A percentile compares a stretch with the other conserved stretches of the same genome.
Evolutionary conservation across 2,329 filamentous ascomycete species (phyloP).

Genomic region (Colletotrichum tropicicola): DNA sequence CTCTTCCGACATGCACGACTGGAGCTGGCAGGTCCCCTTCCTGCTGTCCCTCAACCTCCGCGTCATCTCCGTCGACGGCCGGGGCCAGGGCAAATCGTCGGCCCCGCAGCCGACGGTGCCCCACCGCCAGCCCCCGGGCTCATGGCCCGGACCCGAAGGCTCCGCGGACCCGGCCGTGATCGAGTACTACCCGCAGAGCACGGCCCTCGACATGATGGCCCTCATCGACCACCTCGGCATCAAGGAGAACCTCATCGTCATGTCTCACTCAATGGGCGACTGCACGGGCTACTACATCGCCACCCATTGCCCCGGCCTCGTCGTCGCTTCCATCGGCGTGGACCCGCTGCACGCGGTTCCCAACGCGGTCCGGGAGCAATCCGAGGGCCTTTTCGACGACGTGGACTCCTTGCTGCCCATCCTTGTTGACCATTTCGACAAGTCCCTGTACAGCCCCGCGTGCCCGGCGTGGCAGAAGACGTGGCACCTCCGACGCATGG

Average conservation of each 20-base stretch:
- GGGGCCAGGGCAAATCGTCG: conserved; percentile 15
- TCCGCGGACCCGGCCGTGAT: conserved; percentile 12
- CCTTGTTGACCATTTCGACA: neutral
- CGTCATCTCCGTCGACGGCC: conserved; percentile 15
- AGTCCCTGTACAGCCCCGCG: neutral
- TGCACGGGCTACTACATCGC: conserved; percentile 5
- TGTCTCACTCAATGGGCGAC: conserved; percentile 16
- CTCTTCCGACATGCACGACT: conserved; percentile 21
- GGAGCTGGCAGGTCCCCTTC: conserved; percentile 9
- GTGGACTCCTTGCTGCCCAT: neutral
- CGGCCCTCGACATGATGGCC: conserved; percentile 6
- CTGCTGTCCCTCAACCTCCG: conserved; percentile 8
- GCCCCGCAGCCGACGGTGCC: conserved; percentile 4
- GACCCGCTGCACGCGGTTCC: conserved; percentile 10
- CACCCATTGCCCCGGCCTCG: neutral
- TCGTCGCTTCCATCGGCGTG: conserved; percentile 1
- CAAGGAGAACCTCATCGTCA: neutral
- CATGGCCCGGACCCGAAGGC: conserved; percentile 13
- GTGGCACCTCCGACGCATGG: conserved; percentile 17
- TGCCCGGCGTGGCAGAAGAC: conserved; percentile 16
- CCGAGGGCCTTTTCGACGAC: neutral
- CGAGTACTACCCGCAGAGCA: conserved; percentile 21
- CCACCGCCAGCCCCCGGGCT: neutral
- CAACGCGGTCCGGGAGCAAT: neutral
- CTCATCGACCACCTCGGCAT: conserved; percentile 4